Base-by-base conservation (phyloP, 129 eudicot species). In the Lactuca saligna region DNA sequence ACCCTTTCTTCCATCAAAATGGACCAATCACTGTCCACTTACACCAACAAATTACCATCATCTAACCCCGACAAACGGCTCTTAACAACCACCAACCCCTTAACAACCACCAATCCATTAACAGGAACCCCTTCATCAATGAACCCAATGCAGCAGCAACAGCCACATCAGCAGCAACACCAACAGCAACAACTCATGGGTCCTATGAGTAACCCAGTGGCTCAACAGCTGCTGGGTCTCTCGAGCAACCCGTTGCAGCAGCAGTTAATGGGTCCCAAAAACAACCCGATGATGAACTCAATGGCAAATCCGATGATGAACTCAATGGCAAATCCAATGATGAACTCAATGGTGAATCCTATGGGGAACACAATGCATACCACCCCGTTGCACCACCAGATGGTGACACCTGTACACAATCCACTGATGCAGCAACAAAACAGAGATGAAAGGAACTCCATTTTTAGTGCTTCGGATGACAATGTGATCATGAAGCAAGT, bases 401-500 rank as follows among this genome's bases (percentile, higher is more conserved):
- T 70, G 66, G 48, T 17, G 53, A 68, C 42, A 66, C 79, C 68
- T 58, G 69, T 42, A 50, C 74, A 73, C 48, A 67, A 53, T 73
- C 72, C 70, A 14, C 14, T 57, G 62, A 69, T 59, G 75, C 84
- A 69, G 54, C 79, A 63, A 7, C 65, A 68, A 57, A 60, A 71
- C 57, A 71, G 54, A 51, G 78, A 73, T 72, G 86, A 81, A 20
- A 68, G 86, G 57, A 78, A 73, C 75, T 74, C 83, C n/a, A 70
- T 84, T 67, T 79, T 84, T 48, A 65, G 77, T 46, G 82, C 84
- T 12, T 78, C 95, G 3, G 91, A 88, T 20, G 95, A 88, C 31
- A 83, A 72, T 61, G 81, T 81, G 65, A 84, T 85, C 75, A 78
- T 76, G 79, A 88, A 56, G 75, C 95, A 88, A 62, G 73, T 88